Conservation (phyloP, 2,329 filamentous ascomycete species). For the Venturia asperata region DNA sequence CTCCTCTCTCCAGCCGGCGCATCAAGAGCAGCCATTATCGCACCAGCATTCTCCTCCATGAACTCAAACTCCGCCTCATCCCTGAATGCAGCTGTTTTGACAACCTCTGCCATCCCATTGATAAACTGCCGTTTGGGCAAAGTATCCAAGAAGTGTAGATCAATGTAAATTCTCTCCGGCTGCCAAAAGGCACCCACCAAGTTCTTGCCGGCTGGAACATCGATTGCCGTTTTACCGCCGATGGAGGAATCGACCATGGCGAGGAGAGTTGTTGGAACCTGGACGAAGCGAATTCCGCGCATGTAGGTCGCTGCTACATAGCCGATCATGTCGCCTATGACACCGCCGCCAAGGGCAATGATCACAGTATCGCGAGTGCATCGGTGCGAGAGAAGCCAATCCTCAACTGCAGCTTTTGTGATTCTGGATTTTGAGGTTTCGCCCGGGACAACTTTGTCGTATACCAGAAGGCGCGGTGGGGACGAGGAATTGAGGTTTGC, state of each 20-base stretch:
- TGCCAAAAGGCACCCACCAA: constrained; percentile 96
- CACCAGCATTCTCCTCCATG: constrained; percentile 72
- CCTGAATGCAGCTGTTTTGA: constrained; percentile 97
- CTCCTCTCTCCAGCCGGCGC: not conserved
- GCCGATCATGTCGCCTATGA: constrained; percentile 96
- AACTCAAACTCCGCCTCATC: constrained; percentile 78
- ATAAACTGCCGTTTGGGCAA: constrained; percentile 88
- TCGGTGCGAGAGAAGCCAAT: constrained; percentile 89
- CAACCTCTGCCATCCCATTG: constrained; percentile 97
- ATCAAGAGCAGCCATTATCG: constrained; percentile 63
- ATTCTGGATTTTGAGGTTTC: constrained; percentile 89
- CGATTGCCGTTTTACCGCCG: constrained; percentile 96
- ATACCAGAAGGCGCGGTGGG: constrained; percentile 62
- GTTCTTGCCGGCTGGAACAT: constrained; percentile 93
- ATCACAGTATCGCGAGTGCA: constrained; percentile 94
- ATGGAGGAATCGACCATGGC: constrained; percentile 99
- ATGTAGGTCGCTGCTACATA: constrained; percentile 98
- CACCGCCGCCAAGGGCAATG: constrained; percentile 88
- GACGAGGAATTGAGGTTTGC: constrained; percentile 42
- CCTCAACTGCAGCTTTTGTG: constrained; percentile 92
- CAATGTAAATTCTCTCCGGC: constrained; percentile 87
- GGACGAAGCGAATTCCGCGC: constrained; percentile 91
- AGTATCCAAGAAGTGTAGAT: constrained; percentile 84
- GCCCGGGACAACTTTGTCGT: constrained; percentile 81
- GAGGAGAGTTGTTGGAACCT: constrained; percentile 89